Percentiles rank a stretch among this genome's conserved stretches.
These are phyloP conservation scores for Neurospora sp. DNA, from an alignment of 495 filamentous ascomycete species.

Conservation along the genomic window DNA sequence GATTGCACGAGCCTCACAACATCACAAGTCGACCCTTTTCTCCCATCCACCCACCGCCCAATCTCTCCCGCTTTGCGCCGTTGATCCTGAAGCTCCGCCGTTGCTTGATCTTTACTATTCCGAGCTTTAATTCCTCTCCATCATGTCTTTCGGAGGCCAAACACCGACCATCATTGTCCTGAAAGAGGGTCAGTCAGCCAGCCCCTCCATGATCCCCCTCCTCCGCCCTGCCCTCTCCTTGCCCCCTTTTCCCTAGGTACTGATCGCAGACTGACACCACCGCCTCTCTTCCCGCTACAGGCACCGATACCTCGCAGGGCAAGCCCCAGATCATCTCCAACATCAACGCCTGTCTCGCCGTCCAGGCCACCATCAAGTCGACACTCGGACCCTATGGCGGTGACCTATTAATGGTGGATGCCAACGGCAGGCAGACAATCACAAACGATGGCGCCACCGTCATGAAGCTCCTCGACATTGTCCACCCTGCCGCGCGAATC, in stretches of 20 bases:
- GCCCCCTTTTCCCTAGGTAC: not conserved
- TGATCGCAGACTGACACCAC: slow-evolving; percentile 14
- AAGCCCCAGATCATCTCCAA: slow-evolving; percentile 96
- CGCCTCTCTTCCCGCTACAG: slow-evolving; percentile 31
- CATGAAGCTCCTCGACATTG: slow-evolving; percentile 97
- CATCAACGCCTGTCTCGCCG: slow-evolving; percentile 97
- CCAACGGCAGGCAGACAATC: slow-evolving; percentile 90
- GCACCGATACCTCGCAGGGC: slow-evolving; percentile 93
- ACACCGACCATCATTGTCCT: slow-evolving; percentile 97
- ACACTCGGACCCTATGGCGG: slow-evolving; percentile 97
- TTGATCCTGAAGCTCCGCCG: slow-evolving; percentile 8
- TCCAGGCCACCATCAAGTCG: slow-evolving; percentile 88
- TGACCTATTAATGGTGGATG: slow-evolving; percentile 89
- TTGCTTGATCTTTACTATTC: not conserved
- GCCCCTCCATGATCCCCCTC: slow-evolving; percentile 23
- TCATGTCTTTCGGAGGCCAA: slow-evolving; percentile 95
- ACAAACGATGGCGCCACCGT: slow-evolving; percentile 99
- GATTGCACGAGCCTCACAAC: not conserved
- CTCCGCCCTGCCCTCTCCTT: not conserved
- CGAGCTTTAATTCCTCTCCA: slow-evolving; percentile 3
- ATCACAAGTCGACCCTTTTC: not conserved
- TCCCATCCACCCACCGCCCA: slow-evolving; percentile 1
- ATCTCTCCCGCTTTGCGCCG: slow-evolving; percentile 1
- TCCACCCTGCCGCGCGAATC: slow-evolving; percentile 95
- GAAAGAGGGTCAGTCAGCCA: slow-evolving; percentile 68